These are phyloP conservation scores for Chalciporus pseudorubinellus DNA, from an alignment of 768 basidiomycete genomes.

Conservation along the genomic window DNA sequence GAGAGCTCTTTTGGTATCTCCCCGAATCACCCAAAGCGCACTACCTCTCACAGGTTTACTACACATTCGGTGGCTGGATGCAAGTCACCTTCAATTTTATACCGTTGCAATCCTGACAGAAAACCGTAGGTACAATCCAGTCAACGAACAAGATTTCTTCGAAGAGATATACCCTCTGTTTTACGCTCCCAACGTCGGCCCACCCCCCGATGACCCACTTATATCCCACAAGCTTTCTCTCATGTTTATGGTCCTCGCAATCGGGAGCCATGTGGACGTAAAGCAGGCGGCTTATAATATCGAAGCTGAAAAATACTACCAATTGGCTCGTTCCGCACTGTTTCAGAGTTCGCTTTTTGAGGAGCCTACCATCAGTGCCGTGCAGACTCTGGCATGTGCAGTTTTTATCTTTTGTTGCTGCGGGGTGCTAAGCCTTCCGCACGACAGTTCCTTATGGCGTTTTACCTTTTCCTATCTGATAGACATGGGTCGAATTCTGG, in stretches of 20 bases:
- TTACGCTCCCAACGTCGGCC: slow-evolving; percentile 45
- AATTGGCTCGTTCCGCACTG: slow-evolving; percentile 61
- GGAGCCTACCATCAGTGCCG: slow-evolving; percentile 63
- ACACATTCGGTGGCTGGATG: slow-evolving; percentile 70
- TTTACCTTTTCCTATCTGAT: slow-evolving; percentile 66
- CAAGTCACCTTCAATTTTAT: slow-evolving; percentile 33
- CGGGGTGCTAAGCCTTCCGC: slow-evolving; percentile 27
- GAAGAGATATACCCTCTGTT: slow-evolving; percentile 58
- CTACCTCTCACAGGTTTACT: slow-evolving; percentile 61
- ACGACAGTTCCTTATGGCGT: slow-evolving; percentile 63
- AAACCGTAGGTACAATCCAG: slow-evolving; percentile 59
- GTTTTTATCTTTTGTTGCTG: slow-evolving; percentile 16
- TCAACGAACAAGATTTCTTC: slow-evolving; percentile 58
- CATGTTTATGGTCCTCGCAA: slow-evolving; percentile 64
- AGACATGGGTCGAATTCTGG: slow-evolving; percentile 65
- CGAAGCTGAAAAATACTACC: slow-evolving; percentile 71
- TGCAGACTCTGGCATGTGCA: slow-evolving; percentile 59
- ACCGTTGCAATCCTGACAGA: slow-evolving; percentile 7
- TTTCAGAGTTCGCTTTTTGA: slow-evolving; percentile 66
- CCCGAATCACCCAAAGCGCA: slow-evolving; percentile 59
- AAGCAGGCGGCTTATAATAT: slow-evolving; percentile 54
- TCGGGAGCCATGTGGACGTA: slow-evolving; percentile 62
- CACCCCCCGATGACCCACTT: slow-evolving; percentile 49
- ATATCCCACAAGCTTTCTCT: slow-evolving; percentile 61
- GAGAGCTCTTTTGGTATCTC: slow-evolving; percentile 66